Base-by-base conservation (phyloP, 169 alveolate species). In the Cryptosporidium parvum region DNA sequence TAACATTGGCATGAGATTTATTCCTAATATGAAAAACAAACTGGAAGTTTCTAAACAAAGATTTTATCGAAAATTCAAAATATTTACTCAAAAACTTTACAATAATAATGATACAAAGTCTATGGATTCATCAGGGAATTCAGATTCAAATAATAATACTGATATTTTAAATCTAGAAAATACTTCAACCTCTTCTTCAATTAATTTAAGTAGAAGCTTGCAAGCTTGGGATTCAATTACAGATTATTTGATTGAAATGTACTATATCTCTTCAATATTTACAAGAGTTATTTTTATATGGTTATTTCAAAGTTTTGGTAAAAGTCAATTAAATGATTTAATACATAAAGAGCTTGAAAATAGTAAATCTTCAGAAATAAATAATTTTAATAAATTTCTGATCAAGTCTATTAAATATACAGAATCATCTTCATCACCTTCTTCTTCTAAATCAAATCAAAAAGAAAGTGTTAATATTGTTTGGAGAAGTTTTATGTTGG, bases 181-280 rank as follows among this genome's bases (percentile, higher is more conserved):
- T 56, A 56, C 35, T 26, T 4, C 67, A 23, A 37, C 67, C 5
- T 56, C 67, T 26, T 56, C 67, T 29, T 10, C 62, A 1, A 59
- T 59, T 7, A 73, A 56, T 58, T n/a, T 80, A 61, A 65, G 75
- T 29, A 80, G 89, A 65, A 62, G 29, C 31, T 16, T 48, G 8
- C 80, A 80, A 39, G 53, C 75, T 16, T 80, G 89, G 89, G 75
- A 80, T 21, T 45, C 37, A 10, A 62, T 80, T 7, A 48, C 45
- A 0, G 75, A 80, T 44, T 62, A 39, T 33, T 80, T 80, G 45
- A 29, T 80, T n/a, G 89, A 65, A 16, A 62, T 42, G 9, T 62
- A 61, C 44, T 62, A 80, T 65, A 18, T 80, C 0, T 61, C 75
- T 23, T 67, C 59, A 6, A 59, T 65, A 10, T 80, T 80, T 6